Evolutionary conservation across 169 alveolate species (phyloP).

Genomic region (Pseudocohnilembus persalinus): DNA sequence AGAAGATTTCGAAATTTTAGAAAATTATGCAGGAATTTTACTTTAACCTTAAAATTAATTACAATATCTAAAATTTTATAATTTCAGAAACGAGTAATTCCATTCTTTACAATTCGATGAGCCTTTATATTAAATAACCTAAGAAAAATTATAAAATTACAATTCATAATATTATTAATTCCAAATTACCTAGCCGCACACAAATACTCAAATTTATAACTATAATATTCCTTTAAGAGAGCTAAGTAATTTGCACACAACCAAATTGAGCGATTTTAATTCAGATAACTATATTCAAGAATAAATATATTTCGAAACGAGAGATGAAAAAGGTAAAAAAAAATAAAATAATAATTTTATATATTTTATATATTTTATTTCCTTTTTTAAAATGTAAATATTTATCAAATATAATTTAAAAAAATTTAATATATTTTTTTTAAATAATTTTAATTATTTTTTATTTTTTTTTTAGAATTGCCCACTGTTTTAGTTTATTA

Average conservation of each 20-base stretch:
- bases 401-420: too few species aligned
- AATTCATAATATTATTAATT: too few species aligned
- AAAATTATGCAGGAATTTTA: background rate
- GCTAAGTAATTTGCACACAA: background rate
- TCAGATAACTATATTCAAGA: background rate
- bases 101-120: background rate
- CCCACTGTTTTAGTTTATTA: background rate
- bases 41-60: too few species aligned
- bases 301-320: background rate
- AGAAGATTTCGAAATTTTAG: background rate
- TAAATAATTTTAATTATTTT: too few species aligned
- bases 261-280: background rate
- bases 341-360: too few species aligned
- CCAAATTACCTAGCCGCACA: background rate
- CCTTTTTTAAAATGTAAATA: too few species aligned
- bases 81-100: too few species aligned
- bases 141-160: background rate
- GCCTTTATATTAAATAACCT: too few species aligned
- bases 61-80: too few species aligned
- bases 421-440: too few species aligned
- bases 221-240: background rate
- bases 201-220: background rate
- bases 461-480: background rate
- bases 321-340: background rate
- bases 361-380: too few species aligned